Evolutionary conservation across 2,329 filamentous ascomycete species (phyloP), one percentile per base, ranked within the genome.

Genomic region (Aspergillus neoniger): DNA sequence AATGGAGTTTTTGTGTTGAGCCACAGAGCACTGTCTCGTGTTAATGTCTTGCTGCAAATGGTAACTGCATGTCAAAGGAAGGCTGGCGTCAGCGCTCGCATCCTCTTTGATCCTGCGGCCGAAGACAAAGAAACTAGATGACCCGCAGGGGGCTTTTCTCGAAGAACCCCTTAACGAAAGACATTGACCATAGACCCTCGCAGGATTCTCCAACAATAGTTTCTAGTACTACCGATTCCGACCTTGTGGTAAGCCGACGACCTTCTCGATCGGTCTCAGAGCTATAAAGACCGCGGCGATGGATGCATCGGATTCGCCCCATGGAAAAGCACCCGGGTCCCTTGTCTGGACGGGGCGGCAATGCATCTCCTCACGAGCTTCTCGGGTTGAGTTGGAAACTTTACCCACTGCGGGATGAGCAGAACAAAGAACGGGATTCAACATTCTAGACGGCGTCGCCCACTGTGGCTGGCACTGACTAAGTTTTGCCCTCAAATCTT

Each of bases 1-100:
- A 69, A 69, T 65, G 68, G 67, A 67, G 66, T 70, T 69, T 65
- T 67, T 65, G 63, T 61, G 58, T 56, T 72, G 63, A 36, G 32
- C 32, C 32, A 36, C 61, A 63, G 60, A 58, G 54, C 52, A 19
- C 21, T 28, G n/a, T 17, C 30, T 21, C 23, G n/a, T 32, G 25
- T 4, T 15, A 14, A 30, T 30, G 17, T 14, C 30, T 51, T 51
- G 12, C 30, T n/a, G n/a, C 8, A 54, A 12, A 1, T 19, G 8
- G 9, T 44, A 21, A 14, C 9, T 10, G 2, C 17, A 36, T 36
- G n/a, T 44, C 41, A 44, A 44, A 44, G 41, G 41, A 44, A 10
- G 41, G 41, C 17, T 36, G 32, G 41, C 19, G 41, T 44, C 39
- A n/a, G 12, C 15, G 41, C 9, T 21, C 12, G 19, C 12, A 14